Conservation (phyloP, 192 early-diverging fungal species). For the Thamnidium elegans region DNA sequence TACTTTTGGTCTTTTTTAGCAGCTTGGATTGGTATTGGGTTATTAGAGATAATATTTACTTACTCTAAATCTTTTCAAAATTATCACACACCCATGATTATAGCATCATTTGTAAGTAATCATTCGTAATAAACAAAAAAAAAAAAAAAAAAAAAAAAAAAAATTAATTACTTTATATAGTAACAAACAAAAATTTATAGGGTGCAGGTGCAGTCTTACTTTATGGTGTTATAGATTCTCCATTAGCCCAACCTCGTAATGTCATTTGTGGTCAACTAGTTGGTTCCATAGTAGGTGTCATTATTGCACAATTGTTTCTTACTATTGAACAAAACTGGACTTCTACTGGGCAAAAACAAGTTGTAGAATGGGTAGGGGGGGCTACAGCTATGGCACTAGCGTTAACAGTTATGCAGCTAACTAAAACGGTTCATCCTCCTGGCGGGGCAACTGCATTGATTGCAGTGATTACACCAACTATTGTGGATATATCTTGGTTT, state of each 20-base stretch:
- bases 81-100: constrained; percentile 23
- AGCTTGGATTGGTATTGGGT: constrained; percentile 23
- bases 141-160: not conserved
- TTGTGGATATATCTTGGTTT: constrained; percentile 46
- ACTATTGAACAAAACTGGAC: constrained; percentile 18
- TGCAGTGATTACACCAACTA: constrained; percentile 37
- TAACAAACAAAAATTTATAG: constrained; percentile 21
- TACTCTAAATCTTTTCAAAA: constrained; percentile 13
- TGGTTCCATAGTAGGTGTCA: constrained; percentile 43
- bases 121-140: not conserved
- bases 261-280: constrained; percentile 44
- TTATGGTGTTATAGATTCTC: constrained; percentile 58
- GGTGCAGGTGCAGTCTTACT: constrained; percentile 62
- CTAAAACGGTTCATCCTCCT: constrained; percentile 53
- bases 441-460: constrained; percentile 52
- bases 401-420: constrained; percentile 50
- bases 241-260: constrained; percentile 59
- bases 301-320: constrained; percentile 40
- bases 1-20: constrained; percentile 32
- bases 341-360: constrained; percentile 27
- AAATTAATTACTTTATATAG: no score
- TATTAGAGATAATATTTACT: constrained; percentile 24
- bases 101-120: constrained; percentile 31
- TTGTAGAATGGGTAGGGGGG: constrained; percentile 51
- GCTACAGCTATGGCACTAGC: constrained; percentile 47